Conservation (phyloP, 116 monocot genomes). For the Papilionanthe hybrid region DNA sequence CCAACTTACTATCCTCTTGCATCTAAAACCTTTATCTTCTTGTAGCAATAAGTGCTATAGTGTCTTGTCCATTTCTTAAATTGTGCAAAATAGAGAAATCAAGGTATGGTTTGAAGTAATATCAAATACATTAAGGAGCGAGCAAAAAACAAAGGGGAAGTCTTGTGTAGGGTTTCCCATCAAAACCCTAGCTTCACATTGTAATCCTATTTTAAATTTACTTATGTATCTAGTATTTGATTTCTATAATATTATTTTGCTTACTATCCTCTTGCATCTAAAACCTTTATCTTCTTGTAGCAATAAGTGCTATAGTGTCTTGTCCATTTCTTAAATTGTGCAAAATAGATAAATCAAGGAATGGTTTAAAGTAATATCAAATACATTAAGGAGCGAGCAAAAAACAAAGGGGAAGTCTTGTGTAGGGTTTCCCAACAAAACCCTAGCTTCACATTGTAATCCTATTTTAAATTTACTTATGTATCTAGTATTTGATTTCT, state of each 20-base stretch:
- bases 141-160: background rate
- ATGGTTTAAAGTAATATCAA: background rate
- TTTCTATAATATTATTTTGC: background rate
- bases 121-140: background rate
- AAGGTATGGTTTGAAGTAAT: background rate
- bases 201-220: background rate
- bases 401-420: background rate
- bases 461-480: background rate
- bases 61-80: background rate
- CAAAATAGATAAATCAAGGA: background rate
- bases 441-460: background rate
- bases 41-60: background rate
- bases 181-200: background rate
- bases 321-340: background rate
- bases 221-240: background rate
- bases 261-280: background rate
- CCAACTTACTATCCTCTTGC: background rate
- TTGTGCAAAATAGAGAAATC: background rate
- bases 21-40: background rate
- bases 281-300: background rate
- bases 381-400: background rate
- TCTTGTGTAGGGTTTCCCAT: background rate
- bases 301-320: background rate
- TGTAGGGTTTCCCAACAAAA: background rate
- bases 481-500: background rate